These are phyloP conservation scores for Auriscalpium vulgare DNA, from an alignment of 768 basidiomycete genomes.

Conservation along the genomic window DNA sequence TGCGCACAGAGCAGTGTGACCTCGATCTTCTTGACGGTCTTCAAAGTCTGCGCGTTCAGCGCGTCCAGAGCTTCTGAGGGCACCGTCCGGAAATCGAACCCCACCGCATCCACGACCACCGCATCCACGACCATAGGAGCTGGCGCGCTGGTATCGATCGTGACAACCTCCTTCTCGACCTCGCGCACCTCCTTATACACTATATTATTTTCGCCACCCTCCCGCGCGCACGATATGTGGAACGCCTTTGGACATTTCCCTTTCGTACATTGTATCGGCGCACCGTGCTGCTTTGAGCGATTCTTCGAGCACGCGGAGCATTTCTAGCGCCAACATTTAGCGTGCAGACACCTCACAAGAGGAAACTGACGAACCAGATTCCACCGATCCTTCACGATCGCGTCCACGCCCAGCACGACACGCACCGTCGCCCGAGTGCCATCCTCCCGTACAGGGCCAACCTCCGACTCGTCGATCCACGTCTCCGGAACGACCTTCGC, in stretches of 20 bases:
- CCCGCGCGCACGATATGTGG: conserved; percentile 84
- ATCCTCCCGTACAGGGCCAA: conserved; percentile 20
- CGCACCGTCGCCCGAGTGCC: conserved; percentile 33
- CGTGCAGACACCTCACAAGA: neutral
- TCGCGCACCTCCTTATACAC: conserved; percentile 56
- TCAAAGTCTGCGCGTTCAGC: conserved; percentile 35
- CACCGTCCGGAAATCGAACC: neutral
- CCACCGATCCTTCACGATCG: conserved; percentile 89
- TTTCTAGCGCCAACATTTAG: conserved; percentile 49
- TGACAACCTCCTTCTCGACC: conserved; percentile 75
- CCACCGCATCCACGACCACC: conserved; percentile 20
- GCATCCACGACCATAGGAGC: conserved; percentile 28
- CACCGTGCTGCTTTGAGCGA: conserved; percentile 60
- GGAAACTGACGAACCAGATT: conserved; percentile 55
- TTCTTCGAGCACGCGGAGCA: conserved; percentile 78
- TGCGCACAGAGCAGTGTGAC: conserved; percentile 75
- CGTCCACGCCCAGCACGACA: conserved; percentile 78
- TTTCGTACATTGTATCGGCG: conserved; percentile 87
- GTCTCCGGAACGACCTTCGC: conserved; percentile 84
- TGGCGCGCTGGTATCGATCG: conserved; percentile 32
- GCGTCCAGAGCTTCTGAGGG: conserved; percentile 3
- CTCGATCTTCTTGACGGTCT: conserved; percentile 64
- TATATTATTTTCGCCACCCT: conserved; percentile 43
- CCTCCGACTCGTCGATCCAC: conserved; percentile 72
- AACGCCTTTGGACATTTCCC: conserved; percentile 92